phyloP scores from a whole-genome alignment of 768 basidiomycete genomes.

The Serendipita sp. region DNA sequence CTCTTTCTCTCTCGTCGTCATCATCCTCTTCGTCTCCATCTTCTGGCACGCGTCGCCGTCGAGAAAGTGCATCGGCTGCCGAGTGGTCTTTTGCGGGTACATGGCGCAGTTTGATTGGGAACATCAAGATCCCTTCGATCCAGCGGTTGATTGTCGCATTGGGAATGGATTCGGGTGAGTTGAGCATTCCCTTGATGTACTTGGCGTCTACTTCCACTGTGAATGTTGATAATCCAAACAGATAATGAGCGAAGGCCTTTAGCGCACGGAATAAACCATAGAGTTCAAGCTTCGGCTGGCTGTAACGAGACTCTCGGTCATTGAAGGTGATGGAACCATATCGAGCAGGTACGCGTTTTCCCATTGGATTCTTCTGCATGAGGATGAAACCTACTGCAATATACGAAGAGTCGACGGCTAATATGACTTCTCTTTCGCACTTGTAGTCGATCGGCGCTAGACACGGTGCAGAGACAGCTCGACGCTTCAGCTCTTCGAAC shows the following conservation, averaged over 20 bases:
- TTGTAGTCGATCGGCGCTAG: background rate
- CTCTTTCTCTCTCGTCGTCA: background rate
- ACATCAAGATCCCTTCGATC: background rate
- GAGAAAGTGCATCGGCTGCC: background rate
- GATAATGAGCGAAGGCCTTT: background rate
- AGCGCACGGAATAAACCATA: background rate
- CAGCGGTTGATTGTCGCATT: background rate
- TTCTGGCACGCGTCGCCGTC: background rate
- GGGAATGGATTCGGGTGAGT: background rate
- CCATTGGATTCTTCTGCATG: background rate
- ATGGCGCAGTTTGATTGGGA: background rate
- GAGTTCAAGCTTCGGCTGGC: background rate
- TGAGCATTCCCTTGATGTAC: background rate
- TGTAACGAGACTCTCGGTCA: background rate
- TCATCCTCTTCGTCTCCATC: background rate
- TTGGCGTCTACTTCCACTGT: background rate
- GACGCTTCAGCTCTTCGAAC: background rate
- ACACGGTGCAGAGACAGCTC: background rate
- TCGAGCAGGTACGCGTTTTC: background rate
- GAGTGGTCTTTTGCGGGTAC: background rate
- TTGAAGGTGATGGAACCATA: background rate
- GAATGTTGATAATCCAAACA: background rate
- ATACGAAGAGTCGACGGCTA: background rate
- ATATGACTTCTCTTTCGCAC: background rate
- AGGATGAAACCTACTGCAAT: background rate